Evolutionary conservation across 305 asterid species (phyloP).

Genomic region (Stenogyne calaminthoides): DNA sequence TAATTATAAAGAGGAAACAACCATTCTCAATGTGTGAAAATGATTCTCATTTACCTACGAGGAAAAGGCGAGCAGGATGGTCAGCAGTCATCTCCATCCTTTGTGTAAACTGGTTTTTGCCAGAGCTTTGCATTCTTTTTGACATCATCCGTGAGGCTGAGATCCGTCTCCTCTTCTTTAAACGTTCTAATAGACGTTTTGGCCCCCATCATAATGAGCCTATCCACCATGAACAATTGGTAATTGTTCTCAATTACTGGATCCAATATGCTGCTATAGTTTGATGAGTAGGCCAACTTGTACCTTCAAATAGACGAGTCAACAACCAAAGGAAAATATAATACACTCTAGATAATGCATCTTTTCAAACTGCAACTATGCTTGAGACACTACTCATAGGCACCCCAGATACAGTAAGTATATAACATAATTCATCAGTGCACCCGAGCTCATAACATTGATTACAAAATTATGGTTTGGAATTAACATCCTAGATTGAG

Average conservation of each 20-base stretch:
- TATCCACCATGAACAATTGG: conserved; percentile 84
- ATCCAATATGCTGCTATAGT: conserved; percentile 71
- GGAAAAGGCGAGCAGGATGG: not conserved
- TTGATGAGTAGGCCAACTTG: conserved; percentile 81
- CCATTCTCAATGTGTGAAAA: not conserved
- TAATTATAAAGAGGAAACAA: not conserved
- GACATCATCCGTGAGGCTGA: conserved; percentile 87
- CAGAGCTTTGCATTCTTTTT: conserved; percentile 83
- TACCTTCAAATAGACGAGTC: conserved; percentile 54
- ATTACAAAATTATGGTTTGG: too few species aligned
- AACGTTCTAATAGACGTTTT: conserved; percentile 65
- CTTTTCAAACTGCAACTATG: not conserved
- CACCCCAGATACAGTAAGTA: conserved; percentile 14
- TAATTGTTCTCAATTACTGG: conserved; percentile 79
- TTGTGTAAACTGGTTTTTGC: conserved; percentile 75
- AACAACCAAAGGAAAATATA: not conserved
- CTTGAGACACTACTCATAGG: not conserved
- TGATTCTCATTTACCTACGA: not conserved
- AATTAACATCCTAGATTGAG: too few species aligned
- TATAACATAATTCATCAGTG: not conserved
- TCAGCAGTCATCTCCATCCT: conserved; percentile 65
- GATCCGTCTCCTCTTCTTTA: conserved; percentile 68
- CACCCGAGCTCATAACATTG: too few species aligned
- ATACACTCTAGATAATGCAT: not conserved
- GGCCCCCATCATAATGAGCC: conserved; percentile 83